A percentile compares a stretch with the other conserved stretches of the same genome.
Conservation (phyloP, 805 yeast species). For the Hanseniaspora meyeri region DNA sequence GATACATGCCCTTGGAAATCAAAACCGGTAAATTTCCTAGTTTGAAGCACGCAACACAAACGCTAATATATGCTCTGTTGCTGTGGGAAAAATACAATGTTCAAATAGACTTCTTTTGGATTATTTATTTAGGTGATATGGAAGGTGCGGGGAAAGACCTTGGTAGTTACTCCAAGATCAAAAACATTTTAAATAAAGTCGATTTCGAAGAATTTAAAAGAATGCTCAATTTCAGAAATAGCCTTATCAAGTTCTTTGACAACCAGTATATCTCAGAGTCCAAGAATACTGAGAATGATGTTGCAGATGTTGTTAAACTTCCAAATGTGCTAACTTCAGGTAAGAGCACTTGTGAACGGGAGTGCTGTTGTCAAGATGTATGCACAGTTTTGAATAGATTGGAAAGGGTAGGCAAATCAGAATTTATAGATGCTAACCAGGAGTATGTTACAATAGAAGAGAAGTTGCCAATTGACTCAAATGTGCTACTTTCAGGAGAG, state of each 20-base stretch:
- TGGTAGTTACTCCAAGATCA: background rate
- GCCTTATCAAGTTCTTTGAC: conserved; percentile 43
- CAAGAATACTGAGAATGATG: conserved; percentile 21
- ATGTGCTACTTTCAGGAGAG: conserved; percentile 16
- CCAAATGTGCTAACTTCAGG: conserved; percentile 9
- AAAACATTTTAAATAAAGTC: background rate
- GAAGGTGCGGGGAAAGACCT: conserved; percentile 45
- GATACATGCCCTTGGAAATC: conserved; percentile 71
- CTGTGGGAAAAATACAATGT: conserved; percentile 68
- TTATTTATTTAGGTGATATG: conserved; percentile 60
- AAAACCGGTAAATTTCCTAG: conserved; percentile 66
- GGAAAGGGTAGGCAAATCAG: conserved; percentile 46
- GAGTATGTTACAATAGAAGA: background rate
- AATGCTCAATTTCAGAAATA: conserved; percentile 60
- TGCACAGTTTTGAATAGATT: conserved; percentile 28
- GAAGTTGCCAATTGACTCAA: conserved; percentile 30
- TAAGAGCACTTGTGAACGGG: conserved; percentile 11
- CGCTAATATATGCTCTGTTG: conserved; percentile 65
- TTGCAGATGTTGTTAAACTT: background rate
- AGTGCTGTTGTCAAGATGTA: conserved; percentile 10
- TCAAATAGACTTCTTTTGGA: conserved; percentile 48
- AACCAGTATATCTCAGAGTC: conserved; percentile 25
- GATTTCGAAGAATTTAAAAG: conserved; percentile 48
- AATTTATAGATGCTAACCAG: conserved; percentile 38
- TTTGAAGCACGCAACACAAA: conserved; percentile 71